phyloP scores from a whole-genome alignment of 1,284 basidiomycete genomes.

The Vanrija sp. region DNA sequence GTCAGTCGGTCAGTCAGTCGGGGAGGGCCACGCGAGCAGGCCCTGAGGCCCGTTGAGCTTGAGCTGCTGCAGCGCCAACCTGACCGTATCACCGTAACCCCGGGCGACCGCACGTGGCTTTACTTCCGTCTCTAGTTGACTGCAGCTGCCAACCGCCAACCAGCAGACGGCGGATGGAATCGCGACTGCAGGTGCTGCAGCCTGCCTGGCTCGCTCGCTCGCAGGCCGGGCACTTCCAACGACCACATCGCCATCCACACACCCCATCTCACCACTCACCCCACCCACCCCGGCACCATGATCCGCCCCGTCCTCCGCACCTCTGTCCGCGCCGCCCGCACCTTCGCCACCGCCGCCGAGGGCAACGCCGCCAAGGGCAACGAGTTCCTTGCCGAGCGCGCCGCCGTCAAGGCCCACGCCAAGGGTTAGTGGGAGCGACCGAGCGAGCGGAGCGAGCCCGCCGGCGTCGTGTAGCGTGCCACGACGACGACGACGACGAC shows the following conservation, averaged over 20 bases:
- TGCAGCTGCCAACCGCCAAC: too few relatives aligned
- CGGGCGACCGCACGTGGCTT: too few relatives aligned
- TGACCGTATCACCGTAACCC: not conserved
- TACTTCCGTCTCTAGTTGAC: too few relatives aligned
- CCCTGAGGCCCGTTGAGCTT: not conserved
- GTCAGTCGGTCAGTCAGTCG: not conserved
- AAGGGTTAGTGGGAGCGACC: slow-evolving; percentile 25
- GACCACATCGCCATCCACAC: not conserved
- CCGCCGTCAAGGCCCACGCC: slow-evolving; percentile 40
- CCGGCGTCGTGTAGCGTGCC: not conserved
- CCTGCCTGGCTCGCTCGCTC: not conserved
- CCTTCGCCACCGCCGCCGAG: slow-evolving; percentile 12
- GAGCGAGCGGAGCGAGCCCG: not conserved
- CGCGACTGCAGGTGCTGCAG: not conserved
- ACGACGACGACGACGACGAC: not conserved
- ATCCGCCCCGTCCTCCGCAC: slow-evolving; percentile 17
- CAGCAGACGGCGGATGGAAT: not conserved
- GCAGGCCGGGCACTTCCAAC: slow-evolving; percentile 2
- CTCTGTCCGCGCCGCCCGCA: slow-evolving; percentile 19
- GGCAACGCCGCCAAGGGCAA: slow-evolving; percentile 19
- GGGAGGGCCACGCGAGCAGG: too few relatives aligned
- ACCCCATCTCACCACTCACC: slow-evolving; percentile 9
- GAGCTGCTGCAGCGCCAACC: not conserved
- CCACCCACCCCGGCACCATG: slow-evolving; percentile 13
- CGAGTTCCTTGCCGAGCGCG: slow-evolving; percentile 37